Evolutionary conservation across 176 grass and related monocot genomes (phyloP).

Genomic region (Canna indica): DNA sequence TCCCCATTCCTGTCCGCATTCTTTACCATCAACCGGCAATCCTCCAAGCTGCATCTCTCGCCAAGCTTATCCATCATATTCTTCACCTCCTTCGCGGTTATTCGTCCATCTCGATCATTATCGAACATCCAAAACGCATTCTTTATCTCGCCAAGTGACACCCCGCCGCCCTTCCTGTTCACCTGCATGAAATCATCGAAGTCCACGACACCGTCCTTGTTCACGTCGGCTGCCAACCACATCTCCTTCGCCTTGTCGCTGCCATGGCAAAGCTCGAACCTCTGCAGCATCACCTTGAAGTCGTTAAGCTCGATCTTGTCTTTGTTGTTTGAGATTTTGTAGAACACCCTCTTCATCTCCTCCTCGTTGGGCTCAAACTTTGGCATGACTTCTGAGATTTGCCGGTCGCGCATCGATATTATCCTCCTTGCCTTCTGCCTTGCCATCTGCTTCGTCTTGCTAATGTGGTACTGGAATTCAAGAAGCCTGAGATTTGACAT

Average conservation of each 20-base stretch:
- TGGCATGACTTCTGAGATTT: slow-evolving; percentile 36
- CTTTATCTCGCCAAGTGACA: slow-evolving; percentile 43
- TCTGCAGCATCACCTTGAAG: slow-evolving; percentile 26
- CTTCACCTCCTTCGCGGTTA: slow-evolving; percentile 51
- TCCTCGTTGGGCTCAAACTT: slow-evolving; percentile 34
- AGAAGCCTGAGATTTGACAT: slow-evolving; percentile 56
- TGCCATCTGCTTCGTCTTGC: slow-evolving; percentile 27
- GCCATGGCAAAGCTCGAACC: not conserved
- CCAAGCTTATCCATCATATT: slow-evolving; percentile 36
- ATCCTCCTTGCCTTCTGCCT: not conserved
- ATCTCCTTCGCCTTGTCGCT: slow-evolving; percentile 28
- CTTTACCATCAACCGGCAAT: slow-evolving; percentile 51
- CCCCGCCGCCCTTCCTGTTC: slow-evolving; percentile 39
- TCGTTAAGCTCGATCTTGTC: slow-evolving; percentile 27
- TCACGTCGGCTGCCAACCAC: slow-evolving; percentile 32
- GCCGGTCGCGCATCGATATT: slow-evolving; percentile 26
- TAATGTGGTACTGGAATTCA: slow-evolving; percentile 57
- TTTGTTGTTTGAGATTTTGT: slow-evolving; percentile 25
- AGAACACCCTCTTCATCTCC: slow-evolving; percentile 59
- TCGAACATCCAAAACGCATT: slow-evolving; percentile 60
- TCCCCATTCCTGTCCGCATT: slow-evolving; percentile 37
- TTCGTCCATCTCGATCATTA: slow-evolving; percentile 35
- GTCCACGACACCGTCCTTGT: slow-evolving; percentile 48
- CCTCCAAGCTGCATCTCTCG: slow-evolving; percentile 30
- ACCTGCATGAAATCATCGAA: slow-evolving; percentile 61